Evolutionary conservation across 2,329 filamentous ascomycete genomes (phyloP).

Genomic region (Colletotrichum tamarilloi): DNA sequence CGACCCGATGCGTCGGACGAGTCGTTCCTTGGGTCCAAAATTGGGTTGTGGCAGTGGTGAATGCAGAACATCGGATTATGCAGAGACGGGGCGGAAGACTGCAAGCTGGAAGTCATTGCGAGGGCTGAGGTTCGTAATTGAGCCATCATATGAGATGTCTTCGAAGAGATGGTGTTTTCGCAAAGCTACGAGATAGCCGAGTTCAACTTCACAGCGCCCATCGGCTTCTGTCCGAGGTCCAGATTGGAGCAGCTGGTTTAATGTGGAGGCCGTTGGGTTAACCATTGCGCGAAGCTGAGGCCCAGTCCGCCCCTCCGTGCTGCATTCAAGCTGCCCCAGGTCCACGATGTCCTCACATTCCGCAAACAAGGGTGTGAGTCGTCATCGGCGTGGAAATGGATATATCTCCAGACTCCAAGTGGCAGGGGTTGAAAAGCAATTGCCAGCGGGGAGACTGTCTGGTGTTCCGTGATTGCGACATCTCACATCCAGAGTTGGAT

Average conservation of each 20-base stretch:
- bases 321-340: conserved; percentile 5
- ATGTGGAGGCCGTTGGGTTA: not conserved
- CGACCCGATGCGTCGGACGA: conserved; percentile 16
- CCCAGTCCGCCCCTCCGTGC: not conserved
- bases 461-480: not conserved
- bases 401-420: conserved; percentile 5
- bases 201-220: not conserved
- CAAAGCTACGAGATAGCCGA: not conserved
- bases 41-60: conserved; percentile 5
- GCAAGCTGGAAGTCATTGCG: not conserved
- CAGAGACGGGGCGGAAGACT: not conserved
- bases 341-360: conserved; percentile 15
- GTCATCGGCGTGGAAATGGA: conserved; percentile 6
- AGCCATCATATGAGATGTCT: not conserved
- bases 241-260: not conserved
- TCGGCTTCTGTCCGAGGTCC: conserved; percentile 13
- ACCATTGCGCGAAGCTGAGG: conserved; percentile 8
- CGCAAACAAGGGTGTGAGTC: conserved; percentile 13
- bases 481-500: not conserved
- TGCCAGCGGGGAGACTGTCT: conserved; percentile 6
- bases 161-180: not conserved
- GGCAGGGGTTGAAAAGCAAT: conserved; percentile 1
- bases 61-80: conserved; percentile 8
- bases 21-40: not conserved
- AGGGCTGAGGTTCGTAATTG: conserved; percentile 4